phyloP scores from a whole-genome alignment of 202 grass and related monocot genomes.

The Alloteropsis angusta region DNA sequence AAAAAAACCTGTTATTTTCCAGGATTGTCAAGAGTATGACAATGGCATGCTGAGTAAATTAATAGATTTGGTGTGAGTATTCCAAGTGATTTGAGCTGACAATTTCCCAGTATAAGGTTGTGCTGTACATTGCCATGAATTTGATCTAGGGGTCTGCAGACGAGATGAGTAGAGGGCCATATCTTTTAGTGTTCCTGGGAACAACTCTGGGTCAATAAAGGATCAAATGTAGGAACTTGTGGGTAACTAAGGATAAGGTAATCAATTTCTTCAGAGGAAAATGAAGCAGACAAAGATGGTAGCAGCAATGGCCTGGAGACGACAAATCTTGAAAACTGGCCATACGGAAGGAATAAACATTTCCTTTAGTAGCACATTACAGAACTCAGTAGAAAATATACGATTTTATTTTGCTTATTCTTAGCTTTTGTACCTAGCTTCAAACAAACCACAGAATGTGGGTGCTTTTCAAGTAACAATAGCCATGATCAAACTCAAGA shows the following conservation, averaged over 20 bases:
- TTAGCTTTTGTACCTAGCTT: background rate
- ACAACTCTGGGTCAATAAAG: background rate
- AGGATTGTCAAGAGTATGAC: background rate
- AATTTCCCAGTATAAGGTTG: background rate
- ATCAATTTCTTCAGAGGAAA: background rate
- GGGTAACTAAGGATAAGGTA: background rate
- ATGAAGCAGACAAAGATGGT: background rate
- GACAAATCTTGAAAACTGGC: background rate
- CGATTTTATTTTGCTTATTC: background rate
- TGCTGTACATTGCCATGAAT: background rate
- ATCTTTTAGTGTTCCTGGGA: background rate
- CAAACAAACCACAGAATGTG: background rate
- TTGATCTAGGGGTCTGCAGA: background rate
- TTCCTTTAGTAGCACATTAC: background rate
- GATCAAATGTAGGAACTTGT: background rate
- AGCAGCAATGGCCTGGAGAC: background rate
- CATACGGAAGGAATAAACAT: background rate
- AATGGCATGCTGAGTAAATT: background rate
- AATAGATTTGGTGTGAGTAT: background rate
- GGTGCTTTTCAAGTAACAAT: slow-evolving; percentile 15
- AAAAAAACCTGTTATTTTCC: background rate
- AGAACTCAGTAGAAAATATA: background rate
- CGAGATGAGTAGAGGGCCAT: background rate
- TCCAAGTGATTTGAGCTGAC: background rate
- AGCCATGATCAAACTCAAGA: slow-evolving; percentile 1